Conservation (phyloP, 2,329 filamentous ascomycete genomes). For the Claviceps purpurea region DNA sequence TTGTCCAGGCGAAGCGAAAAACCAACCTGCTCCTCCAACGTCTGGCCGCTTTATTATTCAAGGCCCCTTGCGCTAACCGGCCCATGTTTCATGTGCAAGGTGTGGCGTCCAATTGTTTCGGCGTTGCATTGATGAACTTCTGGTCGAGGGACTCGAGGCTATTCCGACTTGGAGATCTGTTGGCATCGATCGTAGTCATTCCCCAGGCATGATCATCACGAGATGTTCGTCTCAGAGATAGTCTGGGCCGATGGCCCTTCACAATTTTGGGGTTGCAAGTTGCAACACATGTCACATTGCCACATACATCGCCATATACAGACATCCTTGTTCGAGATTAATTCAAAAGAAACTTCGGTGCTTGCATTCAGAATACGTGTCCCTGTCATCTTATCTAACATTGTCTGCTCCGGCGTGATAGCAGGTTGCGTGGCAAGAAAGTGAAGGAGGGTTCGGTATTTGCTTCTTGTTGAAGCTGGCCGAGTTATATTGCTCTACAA, state of each 20-base stretch:
- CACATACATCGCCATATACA: no score
- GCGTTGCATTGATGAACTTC: neutral
- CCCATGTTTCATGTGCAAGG: conserved; percentile 3
- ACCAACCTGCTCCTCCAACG: no score
- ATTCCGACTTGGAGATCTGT: neutral
- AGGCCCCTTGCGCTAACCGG: neutral
- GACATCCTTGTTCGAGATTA: no score
- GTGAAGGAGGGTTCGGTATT: no score
- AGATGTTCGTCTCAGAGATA: no score
- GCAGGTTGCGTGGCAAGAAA: neutral
- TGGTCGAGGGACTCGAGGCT: neutral
- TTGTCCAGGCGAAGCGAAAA: neutral
- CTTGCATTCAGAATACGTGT: neutral
- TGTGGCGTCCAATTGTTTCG: neutral
- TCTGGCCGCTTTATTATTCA: no score
- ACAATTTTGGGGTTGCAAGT: neutral
- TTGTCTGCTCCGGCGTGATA: neutral
- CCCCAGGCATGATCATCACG: no score
- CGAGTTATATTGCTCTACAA: conserved; percentile 28
- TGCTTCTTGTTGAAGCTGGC: neutral
- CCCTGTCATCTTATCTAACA: no score
- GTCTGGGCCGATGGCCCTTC: neutral
- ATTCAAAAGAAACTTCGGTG: neutral
- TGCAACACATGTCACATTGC: no score
- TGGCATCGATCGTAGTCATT: neutral